Conservation (phyloP, 768 basidiomycete genomes). For the Harrya chromipes region DNA sequence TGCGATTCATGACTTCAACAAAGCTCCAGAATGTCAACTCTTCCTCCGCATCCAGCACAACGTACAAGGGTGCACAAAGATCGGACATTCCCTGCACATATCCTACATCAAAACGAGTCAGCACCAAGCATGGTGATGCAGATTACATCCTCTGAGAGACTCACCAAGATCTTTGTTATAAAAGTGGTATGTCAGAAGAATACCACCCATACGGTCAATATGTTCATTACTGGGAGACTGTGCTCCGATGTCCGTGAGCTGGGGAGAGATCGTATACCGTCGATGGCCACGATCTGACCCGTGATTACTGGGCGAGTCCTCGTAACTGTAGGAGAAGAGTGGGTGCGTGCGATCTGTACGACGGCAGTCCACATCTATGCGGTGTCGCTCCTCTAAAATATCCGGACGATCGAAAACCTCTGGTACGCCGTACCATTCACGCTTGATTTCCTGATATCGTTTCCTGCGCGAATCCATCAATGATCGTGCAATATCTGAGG, state of each 20-base stretch:
- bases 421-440: conserved; percentile 79
- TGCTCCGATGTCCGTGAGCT: conserved; percentile 70
- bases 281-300: conserved; percentile 52
- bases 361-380: conserved; percentile 95
- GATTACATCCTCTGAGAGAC: conserved; percentile 22
- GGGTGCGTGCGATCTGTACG: conserved; percentile 94
- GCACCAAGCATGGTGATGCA: not conserved
- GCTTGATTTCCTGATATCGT: conserved; percentile 68
- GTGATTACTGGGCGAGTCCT: conserved; percentile 38
- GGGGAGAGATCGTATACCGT: conserved; percentile 71
- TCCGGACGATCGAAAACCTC: conserved; percentile 80
- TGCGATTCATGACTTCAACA: conserved; percentile 90
- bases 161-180: conserved; percentile 84
- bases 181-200: conserved; percentile 89
- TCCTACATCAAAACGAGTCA: conserved; percentile 44
- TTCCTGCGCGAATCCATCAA: conserved; percentile 41
- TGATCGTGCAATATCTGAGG: not conserved
- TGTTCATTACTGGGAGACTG: conserved; percentile 91
- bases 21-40: conserved; percentile 96
- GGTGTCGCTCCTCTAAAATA: conserved; percentile 86
- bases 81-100: conserved; percentile 99
- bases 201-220: conserved; percentile 80
- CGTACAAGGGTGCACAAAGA: conserved; percentile 89
- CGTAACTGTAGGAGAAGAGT: conserved; percentile 60
- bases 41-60: conserved; percentile 87